Percentiles rank a stretch among this genome's conserved stretches.
phyloP scores from a whole-genome alignment of 768 basidiomycete genomes.

The Dacryopinax primogenitus region DNA sequence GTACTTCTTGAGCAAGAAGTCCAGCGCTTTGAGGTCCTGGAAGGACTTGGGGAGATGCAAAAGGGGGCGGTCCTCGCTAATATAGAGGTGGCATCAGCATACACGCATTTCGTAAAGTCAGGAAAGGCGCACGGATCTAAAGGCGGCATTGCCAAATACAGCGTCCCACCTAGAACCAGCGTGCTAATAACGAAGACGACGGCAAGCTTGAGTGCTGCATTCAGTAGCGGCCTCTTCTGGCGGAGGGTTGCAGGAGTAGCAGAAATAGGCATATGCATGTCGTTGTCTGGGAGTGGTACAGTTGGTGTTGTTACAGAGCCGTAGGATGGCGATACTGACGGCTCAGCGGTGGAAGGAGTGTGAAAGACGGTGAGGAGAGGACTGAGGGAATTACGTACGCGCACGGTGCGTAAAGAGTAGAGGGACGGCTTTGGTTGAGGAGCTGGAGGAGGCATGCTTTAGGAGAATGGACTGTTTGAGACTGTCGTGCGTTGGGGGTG shows the following conservation, averaged over 20 bases:
- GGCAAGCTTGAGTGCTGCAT: constrained; percentile 74
- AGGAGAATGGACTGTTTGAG: background rate
- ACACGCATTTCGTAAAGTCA: background rate
- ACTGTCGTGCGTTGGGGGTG: background rate
- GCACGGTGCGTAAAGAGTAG: constrained; percentile 2
- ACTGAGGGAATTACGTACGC: background rate
- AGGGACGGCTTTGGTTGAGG: background rate
- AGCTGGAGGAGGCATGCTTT: background rate
- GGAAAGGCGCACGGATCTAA: constrained; percentile 52
- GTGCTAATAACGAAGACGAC: constrained; percentile 60
- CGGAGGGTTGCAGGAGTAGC: background rate
- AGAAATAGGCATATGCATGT: background rate
- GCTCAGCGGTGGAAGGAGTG: background rate
- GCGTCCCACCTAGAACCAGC: constrained; percentile 53
- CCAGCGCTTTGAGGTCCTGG: constrained; percentile 70
- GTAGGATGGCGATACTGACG: background rate
- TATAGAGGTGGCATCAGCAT: constrained; percentile 13
- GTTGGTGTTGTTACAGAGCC: background rate
- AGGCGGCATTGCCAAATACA: constrained; percentile 72
- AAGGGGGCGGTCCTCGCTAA: constrained; percentile 53
- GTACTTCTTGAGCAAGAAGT: constrained; percentile 80
- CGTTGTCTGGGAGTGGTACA: background rate
- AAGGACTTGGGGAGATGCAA: constrained; percentile 84
- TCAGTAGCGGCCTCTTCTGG: constrained; percentile 50
- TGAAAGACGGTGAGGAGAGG: constrained; percentile 5